These are phyloP conservation scores for Nigrospora oryzae DNA, from an alignment of 2,329 filamentous ascomycete genomes.

Conservation along the genomic window DNA sequence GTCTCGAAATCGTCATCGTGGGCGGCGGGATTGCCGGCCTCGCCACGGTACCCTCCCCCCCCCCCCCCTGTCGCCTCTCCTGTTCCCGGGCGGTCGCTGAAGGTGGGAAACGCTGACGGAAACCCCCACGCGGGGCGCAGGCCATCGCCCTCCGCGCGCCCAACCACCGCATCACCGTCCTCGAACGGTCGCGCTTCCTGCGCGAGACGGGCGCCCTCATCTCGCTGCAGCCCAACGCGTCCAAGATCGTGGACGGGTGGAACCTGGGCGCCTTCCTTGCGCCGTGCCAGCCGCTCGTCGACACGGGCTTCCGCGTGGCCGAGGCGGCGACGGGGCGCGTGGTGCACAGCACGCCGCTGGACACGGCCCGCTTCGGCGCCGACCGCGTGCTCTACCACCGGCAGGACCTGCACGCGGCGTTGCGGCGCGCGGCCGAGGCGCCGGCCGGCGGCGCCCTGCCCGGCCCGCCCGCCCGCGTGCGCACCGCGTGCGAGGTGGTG, in stretches of 20 bases:
- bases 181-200: slow-evolving; percentile 15
- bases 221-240: slow-evolving; percentile 31
- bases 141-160: slow-evolving; percentile 26
- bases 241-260: slow-evolving; percentile 23
- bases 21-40: slow-evolving; percentile 20
- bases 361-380: slow-evolving; percentile 23
- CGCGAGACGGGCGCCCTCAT: slow-evolving; percentile 31
- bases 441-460: slow-evolving; percentile 5
- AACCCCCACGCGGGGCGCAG: slow-evolving; percentile 2
- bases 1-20: slow-evolving; percentile 5
- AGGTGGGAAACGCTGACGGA: background rate
- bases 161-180: slow-evolving; percentile 11
- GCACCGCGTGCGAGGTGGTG: slow-evolving; percentile 13
- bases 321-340: slow-evolving; percentile 7
- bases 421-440: slow-evolving; percentile 11
- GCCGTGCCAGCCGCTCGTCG: slow-evolving; percentile 21
- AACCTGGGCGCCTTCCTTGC: slow-evolving; percentile 16
- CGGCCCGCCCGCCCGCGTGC: slow-evolving; percentile 16
- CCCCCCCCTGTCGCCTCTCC: background rate
- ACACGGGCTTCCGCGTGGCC: slow-evolving; percentile 25
- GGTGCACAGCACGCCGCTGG: slow-evolving; percentile 21
- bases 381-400: slow-evolving; percentile 31
- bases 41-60: slow-evolving; percentile 11
- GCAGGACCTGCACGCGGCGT: slow-evolving; percentile 27
- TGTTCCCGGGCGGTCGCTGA: background rate